Evolutionary conservation across 805 yeast species (phyloP), one percentile per base, ranked within the genome.

Genomic region (Torulaspora gathmanii): DNA sequence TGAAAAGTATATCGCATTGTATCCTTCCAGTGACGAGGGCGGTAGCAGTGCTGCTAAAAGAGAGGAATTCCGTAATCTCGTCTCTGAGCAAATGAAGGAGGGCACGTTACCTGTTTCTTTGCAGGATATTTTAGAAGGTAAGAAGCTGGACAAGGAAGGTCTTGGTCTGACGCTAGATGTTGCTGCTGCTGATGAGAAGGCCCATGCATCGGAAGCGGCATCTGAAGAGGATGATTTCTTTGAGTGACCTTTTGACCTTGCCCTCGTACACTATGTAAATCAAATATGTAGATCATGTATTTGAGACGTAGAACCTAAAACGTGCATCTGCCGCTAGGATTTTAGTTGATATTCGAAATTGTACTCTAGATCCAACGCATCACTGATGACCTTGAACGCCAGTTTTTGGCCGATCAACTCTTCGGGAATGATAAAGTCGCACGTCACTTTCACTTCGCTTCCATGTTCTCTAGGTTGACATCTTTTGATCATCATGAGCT

Each of bases 1-100:
- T 40, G 81, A 79, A 56, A 89, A 87, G 66, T 90, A 90, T 63
- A 77, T 86, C 28, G 78, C 96, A 0, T 65, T 90, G 47, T 90
- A 80, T 63, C 89, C 93, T 58, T 62, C 55, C 17, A 46, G 46
- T 15, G 52, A 50, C 9, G 46, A 44, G 39, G 60, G 59, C 36
- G 80, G 76, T 4, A 47, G 64, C 42, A 61, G 60, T 3, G 76
- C 72, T 22, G 65, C 68, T 37, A 67, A 68, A 49, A 69, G 74
- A 57, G 61, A 67, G 38, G 70, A 70, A 54, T 77, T 74, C 53
- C 78, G 78, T 60, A 78, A 75, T 52, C 65, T 75, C 33, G 69
- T 86, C 35, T 76, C 74, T 31, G 66, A 69, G 33, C 71, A 75
- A 55, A 63, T 85, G 44, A 74, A 78, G 40, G 69, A 72, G 0